Percentiles rank a stretch among this genome's conserved stretches.
These are phyloP conservation scores for Carpinus fangiana DNA, from an alignment of 306 rosid genomes.

Conservation along the genomic window DNA sequence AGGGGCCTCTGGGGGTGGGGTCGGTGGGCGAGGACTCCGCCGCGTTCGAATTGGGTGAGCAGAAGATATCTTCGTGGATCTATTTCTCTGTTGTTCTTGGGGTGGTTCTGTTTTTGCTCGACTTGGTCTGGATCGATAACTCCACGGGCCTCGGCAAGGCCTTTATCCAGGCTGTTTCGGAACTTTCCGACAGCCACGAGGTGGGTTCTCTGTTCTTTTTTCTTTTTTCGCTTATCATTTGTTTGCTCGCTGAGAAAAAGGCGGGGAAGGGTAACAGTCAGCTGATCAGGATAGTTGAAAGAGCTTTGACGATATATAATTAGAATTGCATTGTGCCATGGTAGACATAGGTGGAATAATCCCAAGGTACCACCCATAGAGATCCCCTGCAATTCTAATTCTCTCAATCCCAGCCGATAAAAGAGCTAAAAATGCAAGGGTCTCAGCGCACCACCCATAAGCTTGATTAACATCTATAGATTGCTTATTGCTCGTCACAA, in stretches of 20 bases:
- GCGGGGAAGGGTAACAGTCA: background rate
- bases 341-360: background rate
- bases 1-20: conserved; percentile 7
- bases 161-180: conserved; percentile 63
- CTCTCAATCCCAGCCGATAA: too few relatives aligned
- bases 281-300: background rate
- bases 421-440: too few relatives aligned
- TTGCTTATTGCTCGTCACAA: background rate
- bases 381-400: too few relatives aligned
- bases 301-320: background rate
- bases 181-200: conserved; percentile 69
- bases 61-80: conserved; percentile 73
- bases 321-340: background rate
- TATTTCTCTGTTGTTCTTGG: conserved; percentile 66
- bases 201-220: conserved; percentile 25
- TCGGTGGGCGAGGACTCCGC: conserved; percentile 82
- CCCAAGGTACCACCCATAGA: too few relatives aligned
- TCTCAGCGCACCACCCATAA: background rate
- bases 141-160: conserved; percentile 70
- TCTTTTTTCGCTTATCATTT: background rate
- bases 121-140: conserved; percentile 73
- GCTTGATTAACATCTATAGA: background rate
- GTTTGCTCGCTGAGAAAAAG: background rate
- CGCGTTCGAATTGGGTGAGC: conserved; percentile 50
- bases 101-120: conserved; percentile 60